These are phyloP conservation scores for Verticillium alfalfae DNA, from an alignment of 2,329 filamentous ascomycete genomes.

Conservation along the genomic window DNA sequence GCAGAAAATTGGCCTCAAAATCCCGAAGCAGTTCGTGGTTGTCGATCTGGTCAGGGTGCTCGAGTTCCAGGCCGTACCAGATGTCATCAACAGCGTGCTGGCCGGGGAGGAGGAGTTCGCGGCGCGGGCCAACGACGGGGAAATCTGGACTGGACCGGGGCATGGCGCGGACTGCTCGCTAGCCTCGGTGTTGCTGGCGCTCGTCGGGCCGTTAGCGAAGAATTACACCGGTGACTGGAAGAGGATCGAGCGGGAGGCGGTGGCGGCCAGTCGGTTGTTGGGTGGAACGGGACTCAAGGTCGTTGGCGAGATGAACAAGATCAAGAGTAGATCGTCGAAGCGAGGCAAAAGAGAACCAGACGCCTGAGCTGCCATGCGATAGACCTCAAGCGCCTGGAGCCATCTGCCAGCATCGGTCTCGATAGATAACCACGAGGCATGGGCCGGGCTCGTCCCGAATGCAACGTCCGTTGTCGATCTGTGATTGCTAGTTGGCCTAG, in stretches of 20 bases:
- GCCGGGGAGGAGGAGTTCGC: neutral
- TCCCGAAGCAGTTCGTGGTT: neutral
- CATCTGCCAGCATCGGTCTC: neutral
- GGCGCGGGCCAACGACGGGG: neutral
- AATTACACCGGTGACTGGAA: neutral
- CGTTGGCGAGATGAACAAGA: neutral
- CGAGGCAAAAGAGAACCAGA: neutral
- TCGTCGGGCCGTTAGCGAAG: conserved; percentile 2
- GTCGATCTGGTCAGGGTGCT: conserved; percentile 7
- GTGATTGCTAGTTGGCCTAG: neutral
- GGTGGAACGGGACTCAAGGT: neutral
- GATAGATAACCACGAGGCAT: neutral
- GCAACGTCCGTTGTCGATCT: neutral
- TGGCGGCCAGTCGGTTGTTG: neutral
- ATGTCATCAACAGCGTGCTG: neutral
- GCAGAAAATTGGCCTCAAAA: neutral
- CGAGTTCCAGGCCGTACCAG: conserved; percentile 4
- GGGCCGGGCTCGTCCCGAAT: neutral
- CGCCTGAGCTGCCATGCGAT: too few species aligned
- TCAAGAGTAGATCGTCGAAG: neutral
- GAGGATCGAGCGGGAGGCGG: conserved; percentile 1
- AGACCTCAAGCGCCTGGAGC: too few species aligned
- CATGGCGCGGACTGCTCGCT: neutral
- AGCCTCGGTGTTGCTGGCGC: neutral
- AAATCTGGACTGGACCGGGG: neutral